Base-by-base conservation (phyloP, 345 rosid genomes). In the Camelina sativa region DNA sequence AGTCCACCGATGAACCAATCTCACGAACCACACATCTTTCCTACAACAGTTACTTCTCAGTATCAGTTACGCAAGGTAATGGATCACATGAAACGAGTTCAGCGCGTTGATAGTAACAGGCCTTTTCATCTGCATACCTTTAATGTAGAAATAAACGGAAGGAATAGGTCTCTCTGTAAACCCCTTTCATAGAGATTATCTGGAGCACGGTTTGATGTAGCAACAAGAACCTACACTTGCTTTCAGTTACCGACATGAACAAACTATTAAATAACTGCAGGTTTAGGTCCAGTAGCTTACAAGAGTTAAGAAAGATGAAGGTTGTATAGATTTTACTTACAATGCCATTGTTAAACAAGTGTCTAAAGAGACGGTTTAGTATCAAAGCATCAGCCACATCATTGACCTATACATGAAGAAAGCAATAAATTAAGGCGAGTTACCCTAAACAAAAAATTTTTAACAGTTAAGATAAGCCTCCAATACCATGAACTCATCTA, bases 361-460 rank as follows among this genome's bases (percentile, higher is more conserved):
- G 97, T 72, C 80, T n/a, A 65, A 87, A 95, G 44, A 95, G 96
- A 56, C 99, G 97, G 73, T 95, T 89, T 30, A 92, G 83, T 66
- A 95, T 95, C 81, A 95, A 81, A 64, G 99, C 99, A 85, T 95
- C 99, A 75, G 96, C 99, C 55, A 95, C 99, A 67, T 94, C 98
- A 84, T 77, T 94, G 67, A 94, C 99, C 99, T 94, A 63, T 53
- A 23, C 52, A 68, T 8, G 38, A 58, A 59, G 64, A 79, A 56
- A 80, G 20, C 37, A 61, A 69, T 22, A 70, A 13, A 25, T 23
- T 50, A 30, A 48, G 19, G 38, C 50, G 55, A 77, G 72, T 38
- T 20, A 43, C n/a, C 28, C 16, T 46, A 4, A 57, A 63, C 15
- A 65, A 17, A 12, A n/a, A n/a, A n/a, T n/a, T n/a, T n/a, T n/a